These are phyloP conservation scores for Boletellus emodensis DNA, from an alignment of 768 basidiomycete genomes.

Conservation along the genomic window DNA sequence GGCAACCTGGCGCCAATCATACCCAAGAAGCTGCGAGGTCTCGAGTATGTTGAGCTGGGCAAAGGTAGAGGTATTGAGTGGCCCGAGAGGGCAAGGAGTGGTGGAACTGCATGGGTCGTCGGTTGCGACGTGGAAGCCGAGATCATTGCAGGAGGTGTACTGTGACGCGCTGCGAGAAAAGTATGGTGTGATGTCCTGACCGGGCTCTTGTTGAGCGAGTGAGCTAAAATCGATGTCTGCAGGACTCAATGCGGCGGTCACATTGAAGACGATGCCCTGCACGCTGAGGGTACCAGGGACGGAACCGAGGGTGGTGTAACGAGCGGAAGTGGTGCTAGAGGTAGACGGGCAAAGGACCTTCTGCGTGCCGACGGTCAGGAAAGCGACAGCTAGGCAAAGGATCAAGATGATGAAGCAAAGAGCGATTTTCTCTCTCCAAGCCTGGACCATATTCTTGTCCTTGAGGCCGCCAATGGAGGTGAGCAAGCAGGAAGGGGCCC, in stretches of 20 bases:
- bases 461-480: slow-evolving; percentile 73
- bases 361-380: slow-evolving; percentile 92
- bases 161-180: slow-evolving; percentile 70
- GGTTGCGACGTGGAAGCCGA: slow-evolving; percentile 63
- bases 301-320: slow-evolving; percentile 54
- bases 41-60: slow-evolving; percentile 58
- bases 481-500: slow-evolving; percentile 82
- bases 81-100: slow-evolving; percentile 63
- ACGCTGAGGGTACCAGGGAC: slow-evolving; percentile 65
- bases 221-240: slow-evolving; percentile 53
- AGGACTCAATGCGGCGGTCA: slow-evolving; percentile 47
- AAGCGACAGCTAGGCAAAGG: slow-evolving; percentile 78
- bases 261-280: slow-evolving; percentile 73
- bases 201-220: slow-evolving; percentile 54
- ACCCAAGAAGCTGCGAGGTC: slow-evolving; percentile 72
- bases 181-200: slow-evolving; percentile 85
- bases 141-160: slow-evolving; percentile 60
- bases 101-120: slow-evolving; percentile 66
- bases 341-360: slow-evolving; percentile 81
- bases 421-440: slow-evolving; percentile 97
- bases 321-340: slow-evolving; percentile 37
- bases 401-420: slow-evolving; percentile 83
- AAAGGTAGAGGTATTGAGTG: slow-evolving; percentile 57
- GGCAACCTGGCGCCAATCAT: slow-evolving; percentile 87
- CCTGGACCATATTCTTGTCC: slow-evolving; percentile 74